Percentiles rank a stretch among this genome's conserved stretches.
phyloP scores from a whole-genome alignment of 2,329 filamentous ascomycete species.

The Trichoderma citrinoviride region DNA sequence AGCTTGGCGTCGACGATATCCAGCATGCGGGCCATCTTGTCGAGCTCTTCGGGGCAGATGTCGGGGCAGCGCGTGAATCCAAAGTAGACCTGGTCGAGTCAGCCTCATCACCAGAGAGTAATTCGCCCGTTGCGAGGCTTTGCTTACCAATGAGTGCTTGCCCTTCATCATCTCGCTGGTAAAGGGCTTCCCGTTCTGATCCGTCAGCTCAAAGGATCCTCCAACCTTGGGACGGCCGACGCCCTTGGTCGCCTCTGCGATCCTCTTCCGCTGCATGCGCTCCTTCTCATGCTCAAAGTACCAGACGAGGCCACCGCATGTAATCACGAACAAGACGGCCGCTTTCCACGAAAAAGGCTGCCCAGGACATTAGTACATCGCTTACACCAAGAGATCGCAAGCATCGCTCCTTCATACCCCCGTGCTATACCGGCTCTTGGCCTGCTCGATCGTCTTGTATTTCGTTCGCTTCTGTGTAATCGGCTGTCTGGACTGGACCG shows the following conservation, averaged over 20 bases:
- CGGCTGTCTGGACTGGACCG: slow-evolving; percentile 36
- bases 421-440: slow-evolving; percentile 56
- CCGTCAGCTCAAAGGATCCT: slow-evolving; percentile 76
- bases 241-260: slow-evolving; percentile 90
- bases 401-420: slow-evolving; percentile 43
- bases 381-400: background rate
- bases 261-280: slow-evolving; percentile 81
- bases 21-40: slow-evolving; percentile 98
- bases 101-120: slow-evolving; percentile 8
- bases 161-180: slow-evolving; percentile 81
- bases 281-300: slow-evolving; percentile 95
- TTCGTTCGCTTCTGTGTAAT: slow-evolving; percentile 42
- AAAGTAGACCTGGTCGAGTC: slow-evolving; percentile 74
- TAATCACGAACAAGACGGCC: slow-evolving; percentile 77
- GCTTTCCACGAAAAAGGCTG: slow-evolving; percentile 94
- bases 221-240: slow-evolving; percentile 92
- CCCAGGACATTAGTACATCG: slow-evolving; percentile 1
- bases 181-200: slow-evolving; percentile 77
- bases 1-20: slow-evolving; percentile 61
- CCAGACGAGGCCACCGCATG: slow-evolving; percentile 73
- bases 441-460: slow-evolving; percentile 57
- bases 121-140: background rate
- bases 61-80: slow-evolving; percentile 98
- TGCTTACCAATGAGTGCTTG: slow-evolving; percentile 71
- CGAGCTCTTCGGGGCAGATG: slow-evolving; percentile 97